These are phyloP conservation scores for Suillus subalutaceus DNA, from an alignment of 768 basidiomycete genomes.

Conservation along the genomic window DNA sequence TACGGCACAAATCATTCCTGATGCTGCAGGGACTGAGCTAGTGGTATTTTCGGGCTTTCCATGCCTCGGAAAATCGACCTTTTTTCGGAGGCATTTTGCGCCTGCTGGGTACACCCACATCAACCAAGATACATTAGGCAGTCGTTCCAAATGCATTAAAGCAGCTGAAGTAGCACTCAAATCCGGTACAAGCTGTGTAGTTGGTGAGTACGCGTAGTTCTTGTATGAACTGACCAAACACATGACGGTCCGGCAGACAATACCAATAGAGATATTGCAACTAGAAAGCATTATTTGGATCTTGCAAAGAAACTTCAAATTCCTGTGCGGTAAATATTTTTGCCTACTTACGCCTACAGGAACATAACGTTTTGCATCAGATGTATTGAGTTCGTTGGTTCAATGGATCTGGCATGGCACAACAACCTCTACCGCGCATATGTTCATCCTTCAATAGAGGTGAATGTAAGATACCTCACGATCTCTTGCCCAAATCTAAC, in stretches of 20 bases:
- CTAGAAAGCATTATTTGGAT: conserved; percentile 72
- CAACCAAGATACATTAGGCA: conserved; percentile 83
- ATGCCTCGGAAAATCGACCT: conserved; percentile 78
- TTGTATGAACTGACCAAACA: conserved; percentile 8
- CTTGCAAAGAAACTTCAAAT: conserved; percentile 59
- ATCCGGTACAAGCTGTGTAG: conserved; percentile 67
- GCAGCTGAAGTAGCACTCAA: conserved; percentile 57
- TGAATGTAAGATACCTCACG: conserved; percentile 3
- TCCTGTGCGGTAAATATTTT: conserved; percentile 52
- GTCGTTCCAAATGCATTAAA: conserved; percentile 75
- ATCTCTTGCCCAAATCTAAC: background rate
- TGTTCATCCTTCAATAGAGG: conserved; percentile 48
- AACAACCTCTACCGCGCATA: conserved; percentile 90
- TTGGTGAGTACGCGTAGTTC: conserved; percentile 55
- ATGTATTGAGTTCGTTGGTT: conserved; percentile 76
- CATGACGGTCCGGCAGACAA: conserved; percentile 61
- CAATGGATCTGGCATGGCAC: conserved; percentile 86
- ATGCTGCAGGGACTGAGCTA: conserved; percentile 40
- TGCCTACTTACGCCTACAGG: background rate
- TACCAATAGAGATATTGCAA: conserved; percentile 79
- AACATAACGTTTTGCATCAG: conserved; percentile 36
- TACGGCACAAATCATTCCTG: conserved; percentile 20
- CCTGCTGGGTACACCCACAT: conserved; percentile 75
- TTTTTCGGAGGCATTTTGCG: conserved; percentile 72
- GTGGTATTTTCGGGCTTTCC: conserved; percentile 67